Conservation (phyloP, 331 rosid genomes). For the Ulmus americana region DNA sequence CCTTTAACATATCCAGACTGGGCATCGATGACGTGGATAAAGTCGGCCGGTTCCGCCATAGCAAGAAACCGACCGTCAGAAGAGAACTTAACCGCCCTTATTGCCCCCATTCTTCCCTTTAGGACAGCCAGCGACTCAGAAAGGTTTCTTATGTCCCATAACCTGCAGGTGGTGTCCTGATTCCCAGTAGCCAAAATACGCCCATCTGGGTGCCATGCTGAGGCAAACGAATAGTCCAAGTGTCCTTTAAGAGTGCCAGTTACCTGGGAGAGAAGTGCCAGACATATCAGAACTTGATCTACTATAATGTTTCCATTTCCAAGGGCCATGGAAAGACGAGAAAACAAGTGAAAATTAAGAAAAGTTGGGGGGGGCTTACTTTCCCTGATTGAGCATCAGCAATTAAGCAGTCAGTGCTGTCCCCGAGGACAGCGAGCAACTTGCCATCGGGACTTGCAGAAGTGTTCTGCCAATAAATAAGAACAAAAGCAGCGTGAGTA, state of each 20-base stretch:
- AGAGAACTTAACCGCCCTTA: constrained; percentile 65
- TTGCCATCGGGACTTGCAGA: constrained; percentile 36
- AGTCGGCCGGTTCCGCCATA: constrained; percentile 94
- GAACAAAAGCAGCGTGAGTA: constrained; percentile 1
- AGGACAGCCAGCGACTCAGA: constrained; percentile 66
- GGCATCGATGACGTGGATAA: constrained; percentile 63
- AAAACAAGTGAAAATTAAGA: not conserved
- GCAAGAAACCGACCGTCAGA: constrained; percentile 70
- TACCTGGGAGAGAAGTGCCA: constrained; percentile 30
- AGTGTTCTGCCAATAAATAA: constrained; percentile 37
- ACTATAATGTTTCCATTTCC: not conserved
- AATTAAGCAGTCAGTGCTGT: constrained; percentile 25
- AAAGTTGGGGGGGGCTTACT: constrained; percentile 1
- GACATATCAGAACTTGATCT: not conserved
- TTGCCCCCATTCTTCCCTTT: constrained; percentile 90
- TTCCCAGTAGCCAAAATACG: constrained; percentile 83
- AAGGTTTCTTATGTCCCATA: constrained; percentile 89
- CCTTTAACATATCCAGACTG: constrained; percentile 42
- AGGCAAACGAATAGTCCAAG: constrained; percentile 78
- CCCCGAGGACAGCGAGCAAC: constrained; percentile 32
- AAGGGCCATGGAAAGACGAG: not conserved
- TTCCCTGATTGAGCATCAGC: constrained; percentile 31
- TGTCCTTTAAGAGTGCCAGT: constrained; percentile 69
- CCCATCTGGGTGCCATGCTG: constrained; percentile 97
- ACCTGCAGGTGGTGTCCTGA: constrained; percentile 90